A percentile compares a stretch with the other conserved stretches of the same genome.
phyloP scores from a whole-genome alignment of 805 yeast species.

The Zygoascus flipseniorum region DNA sequence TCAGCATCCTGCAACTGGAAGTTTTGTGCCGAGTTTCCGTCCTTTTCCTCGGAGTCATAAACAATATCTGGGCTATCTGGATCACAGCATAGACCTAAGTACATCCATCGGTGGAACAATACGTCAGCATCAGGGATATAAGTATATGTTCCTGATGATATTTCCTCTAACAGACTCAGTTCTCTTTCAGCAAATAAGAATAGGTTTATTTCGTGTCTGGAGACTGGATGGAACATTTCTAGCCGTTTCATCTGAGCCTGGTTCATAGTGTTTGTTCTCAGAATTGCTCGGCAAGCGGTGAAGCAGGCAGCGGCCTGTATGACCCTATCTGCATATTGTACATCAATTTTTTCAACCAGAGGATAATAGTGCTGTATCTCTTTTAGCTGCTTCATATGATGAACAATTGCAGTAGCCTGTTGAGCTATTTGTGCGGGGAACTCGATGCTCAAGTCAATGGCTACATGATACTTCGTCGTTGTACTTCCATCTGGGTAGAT shows the following conservation, averaged over 20 bases:
- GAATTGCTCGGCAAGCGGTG: not conserved
- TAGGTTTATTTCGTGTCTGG: not conserved
- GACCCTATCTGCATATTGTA: not conserved
- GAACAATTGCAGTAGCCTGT: not conserved
- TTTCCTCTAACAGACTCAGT: not conserved
- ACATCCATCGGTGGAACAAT: conserved; percentile 8
- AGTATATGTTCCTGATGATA: not conserved
- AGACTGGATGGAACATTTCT: not conserved
- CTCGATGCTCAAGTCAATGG: not conserved
- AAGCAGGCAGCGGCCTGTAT: not conserved
- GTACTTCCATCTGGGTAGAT: not conserved
- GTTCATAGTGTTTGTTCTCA: not conserved
- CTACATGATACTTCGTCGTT: not conserved
- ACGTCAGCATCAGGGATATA: conserved; percentile 1
- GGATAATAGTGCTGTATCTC: not conserved
- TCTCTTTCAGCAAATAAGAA: not conserved
- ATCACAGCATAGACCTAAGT: conserved; percentile 7
- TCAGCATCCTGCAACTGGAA: not conserved
- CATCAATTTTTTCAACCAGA: not conserved
- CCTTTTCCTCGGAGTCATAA: not conserved
- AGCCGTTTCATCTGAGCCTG: not conserved
- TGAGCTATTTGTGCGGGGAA: not conserved
- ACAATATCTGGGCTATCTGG: conserved; percentile 6
- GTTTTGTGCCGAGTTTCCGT: not conserved
- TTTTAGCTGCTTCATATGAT: not conserved